Evolutionary conservation across 805 yeast species (phyloP).

Genomic region (Zygotorulaspora florentina): DNA sequence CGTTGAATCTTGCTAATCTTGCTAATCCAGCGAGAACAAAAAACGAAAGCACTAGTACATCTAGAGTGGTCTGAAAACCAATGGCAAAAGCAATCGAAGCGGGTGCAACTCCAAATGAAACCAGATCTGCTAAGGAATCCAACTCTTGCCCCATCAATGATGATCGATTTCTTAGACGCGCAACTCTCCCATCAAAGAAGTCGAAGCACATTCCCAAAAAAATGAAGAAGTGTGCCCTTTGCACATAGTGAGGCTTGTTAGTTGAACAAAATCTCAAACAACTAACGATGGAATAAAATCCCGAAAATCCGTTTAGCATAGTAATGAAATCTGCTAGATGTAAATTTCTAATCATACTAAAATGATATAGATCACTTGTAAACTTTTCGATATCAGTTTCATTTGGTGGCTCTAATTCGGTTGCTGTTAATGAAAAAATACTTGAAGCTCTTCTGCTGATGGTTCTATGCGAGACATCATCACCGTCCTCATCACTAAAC

Average conservation of each 20-base stretch:
- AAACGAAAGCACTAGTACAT: conserved; percentile 67
- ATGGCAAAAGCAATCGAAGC: conserved; percentile 87
- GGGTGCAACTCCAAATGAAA: conserved; percentile 94
- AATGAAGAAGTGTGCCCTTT: conserved; percentile 85
- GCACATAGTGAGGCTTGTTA: conserved; percentile 63
- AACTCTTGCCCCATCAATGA: conserved; percentile 96
- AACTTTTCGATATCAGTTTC: conserved; percentile 73
- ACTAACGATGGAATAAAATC: conserved; percentile 84
- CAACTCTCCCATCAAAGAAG: conserved; percentile 95
- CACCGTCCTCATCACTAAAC: conserved; percentile 17
- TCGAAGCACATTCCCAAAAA: conserved; percentile 92
- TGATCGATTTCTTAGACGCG: conserved; percentile 86
- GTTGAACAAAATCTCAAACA: conserved; percentile 78
- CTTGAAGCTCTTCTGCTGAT: conserved; percentile 54
- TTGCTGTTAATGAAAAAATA: conserved; percentile 46
- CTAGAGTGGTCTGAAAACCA: conserved; percentile 82
- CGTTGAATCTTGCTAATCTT: conserved; percentile 92
- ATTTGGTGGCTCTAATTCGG: conserved; percentile 71
- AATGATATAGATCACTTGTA: conserved; percentile 78
- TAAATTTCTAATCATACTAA: conserved; percentile 77
- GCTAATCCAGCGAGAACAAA: conserved; percentile 93
- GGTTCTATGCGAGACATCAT: conserved; percentile 26
- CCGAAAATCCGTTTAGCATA: conserved; percentile 87
- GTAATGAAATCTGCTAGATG: conserved; percentile 97
- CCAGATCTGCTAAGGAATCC: conserved; percentile 92